Conservation (phyloP, 2,329 filamentous ascomycete species). For the Cercospora sojina region DNA sequence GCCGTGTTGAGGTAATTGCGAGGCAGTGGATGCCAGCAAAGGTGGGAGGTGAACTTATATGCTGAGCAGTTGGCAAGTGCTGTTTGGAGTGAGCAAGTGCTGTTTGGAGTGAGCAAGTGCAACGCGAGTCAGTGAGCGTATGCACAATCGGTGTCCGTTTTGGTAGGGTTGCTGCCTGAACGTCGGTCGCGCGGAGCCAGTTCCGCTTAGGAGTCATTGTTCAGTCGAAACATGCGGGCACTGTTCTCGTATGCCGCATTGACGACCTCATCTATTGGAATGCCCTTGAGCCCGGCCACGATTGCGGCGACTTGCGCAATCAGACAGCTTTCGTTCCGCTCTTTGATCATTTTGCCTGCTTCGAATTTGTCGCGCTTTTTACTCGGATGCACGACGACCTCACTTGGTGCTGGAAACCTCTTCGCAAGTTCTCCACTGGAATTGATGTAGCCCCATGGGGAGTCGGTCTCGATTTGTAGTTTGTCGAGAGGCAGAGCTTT, state of each 20-base stretch:
- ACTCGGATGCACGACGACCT: constrained; percentile 25
- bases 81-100: background rate
- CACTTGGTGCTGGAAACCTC: constrained; percentile 41
- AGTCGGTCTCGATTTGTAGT: constrained; percentile 52
- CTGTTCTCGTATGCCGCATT: constrained; percentile 44
- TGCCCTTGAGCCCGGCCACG: constrained; percentile 51
- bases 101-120: background rate
- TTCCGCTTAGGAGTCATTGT: background rate
- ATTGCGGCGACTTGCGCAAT: constrained; percentile 51
- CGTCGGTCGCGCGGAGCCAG: background rate
- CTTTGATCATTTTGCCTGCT: constrained; percentile 50
- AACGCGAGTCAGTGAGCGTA: background rate
- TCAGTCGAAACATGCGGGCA: constrained; percentile 35
- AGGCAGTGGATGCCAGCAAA: background rate
- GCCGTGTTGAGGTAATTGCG: background rate
- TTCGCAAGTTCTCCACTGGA: constrained; percentile 41
- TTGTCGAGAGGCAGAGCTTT: constrained; percentile 42
- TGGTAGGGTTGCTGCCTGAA: background rate
- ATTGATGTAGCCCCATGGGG: constrained; percentile 51
- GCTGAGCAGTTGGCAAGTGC: background rate
- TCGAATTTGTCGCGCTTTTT: constrained; percentile 55
- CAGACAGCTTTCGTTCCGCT: constrained; percentile 53
- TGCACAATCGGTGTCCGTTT: background rate
- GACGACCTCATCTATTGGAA: constrained; percentile 46
- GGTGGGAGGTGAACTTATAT: background rate